Percentiles rank a stretch among this genome's conserved stretches.
Conservation (phyloP, 108 stramenopile species). For the Licmophora abbreviata region DNA sequence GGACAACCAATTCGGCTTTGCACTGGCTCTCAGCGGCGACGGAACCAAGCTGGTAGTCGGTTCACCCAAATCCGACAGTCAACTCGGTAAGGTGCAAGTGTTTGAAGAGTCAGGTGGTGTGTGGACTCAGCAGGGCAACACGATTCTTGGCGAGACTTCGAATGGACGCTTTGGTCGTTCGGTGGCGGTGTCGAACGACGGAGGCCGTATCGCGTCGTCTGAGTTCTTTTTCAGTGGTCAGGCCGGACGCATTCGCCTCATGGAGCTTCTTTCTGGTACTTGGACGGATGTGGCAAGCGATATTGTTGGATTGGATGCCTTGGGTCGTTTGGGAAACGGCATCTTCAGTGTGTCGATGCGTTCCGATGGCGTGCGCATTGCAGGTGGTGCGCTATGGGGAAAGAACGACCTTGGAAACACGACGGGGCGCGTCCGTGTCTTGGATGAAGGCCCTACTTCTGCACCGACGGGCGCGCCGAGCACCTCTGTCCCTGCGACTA, state of each 20-base stretch:
- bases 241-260: background rate
- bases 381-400: conserved; percentile 1
- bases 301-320: background rate
- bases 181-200: conserved; percentile 26
- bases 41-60: conserved; percentile 3
- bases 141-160: conserved; percentile 12
- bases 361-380: background rate
- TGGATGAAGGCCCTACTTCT: no score
- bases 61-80: background rate
- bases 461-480: background rate
- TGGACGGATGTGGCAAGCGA: background rate
- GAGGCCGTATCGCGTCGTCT: conserved; percentile 20
- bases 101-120: background rate
- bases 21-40: conserved; percentile 7
- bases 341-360: background rate
- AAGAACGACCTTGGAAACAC: background rate
- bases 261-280: background rate
- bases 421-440: conserved; percentile 1
- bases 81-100: background rate
- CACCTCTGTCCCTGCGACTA: background rate
- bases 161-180: conserved; percentile 27
- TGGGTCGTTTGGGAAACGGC: conserved; percentile 6
- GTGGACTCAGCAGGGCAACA: conserved; percentile 26
- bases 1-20: background rate
- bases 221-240: background rate